A percentile compares a stretch with the other conserved stretches of the same genome.
Conservation (phyloP, 176 grass and related monocot species). For the Oryza brachyantha region DNA sequence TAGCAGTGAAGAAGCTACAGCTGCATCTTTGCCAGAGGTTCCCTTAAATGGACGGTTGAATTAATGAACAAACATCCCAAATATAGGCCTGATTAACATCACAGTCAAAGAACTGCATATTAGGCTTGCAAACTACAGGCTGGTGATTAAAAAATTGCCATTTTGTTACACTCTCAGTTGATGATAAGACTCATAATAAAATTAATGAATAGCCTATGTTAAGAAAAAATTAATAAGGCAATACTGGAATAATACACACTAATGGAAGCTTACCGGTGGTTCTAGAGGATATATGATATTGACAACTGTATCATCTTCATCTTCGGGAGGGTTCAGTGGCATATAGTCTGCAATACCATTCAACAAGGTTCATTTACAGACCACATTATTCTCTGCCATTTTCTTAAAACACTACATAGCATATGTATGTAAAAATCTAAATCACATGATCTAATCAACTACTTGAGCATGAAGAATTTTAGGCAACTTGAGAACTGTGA, state of each 20-base stretch:
- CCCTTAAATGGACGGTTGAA: constrained; percentile 1
- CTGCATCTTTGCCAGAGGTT: neutral
- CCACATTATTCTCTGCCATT: neutral
- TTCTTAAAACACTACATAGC: neutral
- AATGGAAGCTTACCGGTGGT: constrained; percentile 58
- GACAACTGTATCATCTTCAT: constrained; percentile 78
- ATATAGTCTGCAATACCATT: constrained; percentile 64
- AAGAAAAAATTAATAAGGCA: neutral
- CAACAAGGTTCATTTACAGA: neutral
- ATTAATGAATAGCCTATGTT: neutral
- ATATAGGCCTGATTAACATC: neutral
- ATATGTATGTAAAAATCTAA: constrained; percentile 8
- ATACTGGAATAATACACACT: neutral
- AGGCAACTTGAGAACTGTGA: neutral
- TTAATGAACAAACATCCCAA: constrained; percentile 1
- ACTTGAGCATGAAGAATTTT: neutral
- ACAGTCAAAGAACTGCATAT: constrained; percentile 1
- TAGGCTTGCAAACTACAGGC: neutral
- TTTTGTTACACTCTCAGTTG: neutral
- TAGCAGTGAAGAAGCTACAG: neutral
- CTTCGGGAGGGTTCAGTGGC: constrained; percentile 70
- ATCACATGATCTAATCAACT: neutral
- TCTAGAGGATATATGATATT: constrained; percentile 84
- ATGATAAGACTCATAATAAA: constrained; percentile 2
- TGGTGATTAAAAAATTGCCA: neutral